Base-by-base conservation (phyloP, 805 yeast genomes). In the Kodamaea kaohsiungensis region DNA sequence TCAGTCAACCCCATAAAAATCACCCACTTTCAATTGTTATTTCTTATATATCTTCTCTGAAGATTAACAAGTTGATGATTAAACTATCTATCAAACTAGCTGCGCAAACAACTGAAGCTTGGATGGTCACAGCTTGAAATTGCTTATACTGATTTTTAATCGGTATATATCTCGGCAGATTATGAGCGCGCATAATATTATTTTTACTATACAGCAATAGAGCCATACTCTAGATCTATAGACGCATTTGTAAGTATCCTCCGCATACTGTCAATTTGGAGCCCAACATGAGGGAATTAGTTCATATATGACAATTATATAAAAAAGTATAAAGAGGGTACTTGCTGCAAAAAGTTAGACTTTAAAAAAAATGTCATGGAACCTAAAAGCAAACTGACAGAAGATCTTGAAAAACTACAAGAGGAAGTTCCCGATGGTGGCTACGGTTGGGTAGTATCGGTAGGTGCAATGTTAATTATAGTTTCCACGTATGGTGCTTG, bases 401-500 rank as follows among this genome's bases (percentile, higher is more conserved):
- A 39, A 22, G 48, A 40, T 12, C 25, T 15, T 27, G 39, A 30
- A 46, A 16, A 30, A 2, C 53, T 50, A 3, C 40, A 18, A 7
- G 25, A 19, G 3, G 49, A 47, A 35, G 49, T 35, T 13, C 56
- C 52, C 7, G 88, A 86, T 47, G 81, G 84, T 2, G 84, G 87
- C 2, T 62, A 61, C 47, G 79, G 78, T 9, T 86, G 88, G 72
- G 71, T 85, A 65, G 73, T 77, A 6, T 83, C 84, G 0, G 66
- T 81, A 2, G 82, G 80, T 17, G 73, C 75, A 0, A 76, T 80
- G 69, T 68, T 79, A 16, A 75, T 64, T 65, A 74, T 75, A 61
- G 77, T 59, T 64, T 59, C 80, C 54, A 79, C 86, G 0, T 84
- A 81, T 77, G 89, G 89, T 15, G 73, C 83, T 68, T 80, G 81